phyloP scores from a whole-genome alignment of 1,139 yeast species.

The Zygosaccharomyces sapae region DNA sequence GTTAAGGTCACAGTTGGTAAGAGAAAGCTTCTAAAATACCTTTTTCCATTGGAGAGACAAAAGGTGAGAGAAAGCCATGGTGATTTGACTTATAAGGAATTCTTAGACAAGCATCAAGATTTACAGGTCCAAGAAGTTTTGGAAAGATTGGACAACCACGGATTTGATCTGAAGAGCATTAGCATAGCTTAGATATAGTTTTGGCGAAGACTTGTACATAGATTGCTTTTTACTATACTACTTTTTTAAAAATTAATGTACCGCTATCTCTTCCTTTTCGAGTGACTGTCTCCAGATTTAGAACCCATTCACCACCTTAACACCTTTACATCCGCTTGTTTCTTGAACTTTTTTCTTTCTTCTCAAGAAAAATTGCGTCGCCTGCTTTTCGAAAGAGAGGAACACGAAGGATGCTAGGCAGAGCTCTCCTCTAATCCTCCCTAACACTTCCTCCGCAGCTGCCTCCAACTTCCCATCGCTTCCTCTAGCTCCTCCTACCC shows the following conservation, averaged over 20 bases:
- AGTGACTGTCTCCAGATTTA: constrained; percentile 5
- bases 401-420: too few species aligned
- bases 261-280: neutral
- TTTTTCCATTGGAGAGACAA: constrained; percentile 49
- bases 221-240: neutral
- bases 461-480: too few species aligned
- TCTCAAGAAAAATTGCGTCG: too few species aligned
- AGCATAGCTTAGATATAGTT: constrained; percentile 11
- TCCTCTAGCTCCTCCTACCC: too few species aligned
- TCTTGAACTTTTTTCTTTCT: too few species aligned
- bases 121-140: constrained; percentile 37
- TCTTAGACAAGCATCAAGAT: constrained; percentile 41
- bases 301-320: too few species aligned
- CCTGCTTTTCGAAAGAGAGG: too few species aligned
- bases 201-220: neutral
- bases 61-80: constrained; percentile 45
- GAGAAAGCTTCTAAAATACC: constrained; percentile 52
- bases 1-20: constrained; percentile 57
- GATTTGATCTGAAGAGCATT: constrained; percentile 41
- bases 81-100: constrained; percentile 44
- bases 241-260: too few species aligned
- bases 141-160: constrained; percentile 35
- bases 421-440: too few species aligned
- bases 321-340: too few species aligned
- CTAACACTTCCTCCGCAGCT: too few species aligned